Conservation (phyloP, 768 basidiomycete genomes). For the Leccinellum rugosiceps region DNA sequence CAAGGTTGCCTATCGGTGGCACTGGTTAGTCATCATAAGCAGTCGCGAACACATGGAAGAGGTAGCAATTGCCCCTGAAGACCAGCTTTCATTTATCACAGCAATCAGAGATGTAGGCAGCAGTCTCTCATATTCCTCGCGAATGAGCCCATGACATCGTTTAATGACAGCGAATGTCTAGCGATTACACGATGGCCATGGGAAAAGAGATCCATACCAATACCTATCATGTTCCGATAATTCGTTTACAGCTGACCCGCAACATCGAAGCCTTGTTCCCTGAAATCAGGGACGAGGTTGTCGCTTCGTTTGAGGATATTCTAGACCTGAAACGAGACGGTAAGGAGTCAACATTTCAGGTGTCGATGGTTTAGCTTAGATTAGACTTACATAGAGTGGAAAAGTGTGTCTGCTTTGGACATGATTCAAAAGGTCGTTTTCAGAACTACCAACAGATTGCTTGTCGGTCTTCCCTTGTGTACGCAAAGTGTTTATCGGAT, state of each 20-base stretch:
- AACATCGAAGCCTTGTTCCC: conserved; percentile 38
- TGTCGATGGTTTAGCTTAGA: neutral
- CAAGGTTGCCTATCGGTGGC: neutral
- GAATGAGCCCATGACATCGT: too few species aligned
- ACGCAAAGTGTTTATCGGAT: neutral
- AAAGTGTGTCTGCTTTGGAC: neutral
- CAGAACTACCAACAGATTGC: neutral
- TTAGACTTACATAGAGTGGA: neutral
- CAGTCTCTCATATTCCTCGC: neutral
- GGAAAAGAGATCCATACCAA: conserved; percentile 28
- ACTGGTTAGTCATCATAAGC: conserved; percentile 22
- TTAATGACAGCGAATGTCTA: conserved; percentile 34
- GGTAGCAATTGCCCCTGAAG: conserved; percentile 36
- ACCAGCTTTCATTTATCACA: conserved; percentile 33
- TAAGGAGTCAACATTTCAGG: neutral
- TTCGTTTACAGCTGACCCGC: conserved; percentile 32
- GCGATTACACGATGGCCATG: conserved; percentile 31
- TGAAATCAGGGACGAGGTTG: conserved; percentile 44
- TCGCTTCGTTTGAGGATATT: conserved; percentile 37
- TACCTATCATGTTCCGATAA: conserved; percentile 25
- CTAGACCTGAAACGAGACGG: conserved; percentile 22
- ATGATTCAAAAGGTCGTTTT: neutral
- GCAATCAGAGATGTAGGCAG: conserved; percentile 34
- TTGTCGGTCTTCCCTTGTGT: neutral
- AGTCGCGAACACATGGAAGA: conserved; percentile 36